A percentile compares a stretch with the other conserved stretches of the same genome.
phyloP scores from a whole-genome alignment of 2,329 filamentous ascomycete genomes.

The Ophiocordyceps polyrhachis-furcata region DNA sequence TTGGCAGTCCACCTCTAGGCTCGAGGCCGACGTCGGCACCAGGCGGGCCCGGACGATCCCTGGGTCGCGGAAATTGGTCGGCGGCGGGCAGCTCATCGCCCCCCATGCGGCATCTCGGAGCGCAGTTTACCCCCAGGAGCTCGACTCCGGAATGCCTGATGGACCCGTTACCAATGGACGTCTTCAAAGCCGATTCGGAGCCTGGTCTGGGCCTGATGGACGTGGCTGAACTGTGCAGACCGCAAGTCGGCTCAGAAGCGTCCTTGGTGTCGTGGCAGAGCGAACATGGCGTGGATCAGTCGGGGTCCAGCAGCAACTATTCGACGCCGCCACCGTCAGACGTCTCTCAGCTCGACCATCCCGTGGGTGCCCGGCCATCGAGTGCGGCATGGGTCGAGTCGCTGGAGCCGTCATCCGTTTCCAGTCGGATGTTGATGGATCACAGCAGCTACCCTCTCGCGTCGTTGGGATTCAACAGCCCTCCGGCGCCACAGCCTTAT shows the following conservation, averaged over 20 bases:
- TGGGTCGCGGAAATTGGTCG: not conserved
- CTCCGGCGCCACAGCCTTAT: constrained; percentile 9
- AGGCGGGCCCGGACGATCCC: not conserved
- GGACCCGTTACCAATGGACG: not conserved
- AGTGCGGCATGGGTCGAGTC: constrained; percentile 15
- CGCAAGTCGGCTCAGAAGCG: not conserved
- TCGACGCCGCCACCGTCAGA: constrained; percentile 25
- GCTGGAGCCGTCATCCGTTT: constrained; percentile 9
- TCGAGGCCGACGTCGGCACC: constrained; percentile 1
- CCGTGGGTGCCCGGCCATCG: constrained; percentile 10
- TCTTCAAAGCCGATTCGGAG: constrained; percentile 2
- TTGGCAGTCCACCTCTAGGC: constrained; percentile 2
- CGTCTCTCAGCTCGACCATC: constrained; percentile 10
- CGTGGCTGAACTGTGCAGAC: constrained; percentile 6
- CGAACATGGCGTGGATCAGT: constrained; percentile 22
- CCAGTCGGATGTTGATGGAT: constrained; percentile 3
- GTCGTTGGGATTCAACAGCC: constrained; percentile 8
- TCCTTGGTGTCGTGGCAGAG: constrained; percentile 13
- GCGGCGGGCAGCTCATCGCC: constrained; percentile 1
- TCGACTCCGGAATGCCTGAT: not conserved
- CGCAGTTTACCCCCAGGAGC: constrained; percentile 3
- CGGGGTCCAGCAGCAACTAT: constrained; percentile 27
- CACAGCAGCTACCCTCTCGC: constrained; percentile 10
- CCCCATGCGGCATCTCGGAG: constrained; percentile 5
- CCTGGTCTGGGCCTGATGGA: constrained; percentile 8